phyloP scores from a whole-genome alignment of 2,329 filamentous ascomycete genomes.

The Trichoderma sp. region DNA sequence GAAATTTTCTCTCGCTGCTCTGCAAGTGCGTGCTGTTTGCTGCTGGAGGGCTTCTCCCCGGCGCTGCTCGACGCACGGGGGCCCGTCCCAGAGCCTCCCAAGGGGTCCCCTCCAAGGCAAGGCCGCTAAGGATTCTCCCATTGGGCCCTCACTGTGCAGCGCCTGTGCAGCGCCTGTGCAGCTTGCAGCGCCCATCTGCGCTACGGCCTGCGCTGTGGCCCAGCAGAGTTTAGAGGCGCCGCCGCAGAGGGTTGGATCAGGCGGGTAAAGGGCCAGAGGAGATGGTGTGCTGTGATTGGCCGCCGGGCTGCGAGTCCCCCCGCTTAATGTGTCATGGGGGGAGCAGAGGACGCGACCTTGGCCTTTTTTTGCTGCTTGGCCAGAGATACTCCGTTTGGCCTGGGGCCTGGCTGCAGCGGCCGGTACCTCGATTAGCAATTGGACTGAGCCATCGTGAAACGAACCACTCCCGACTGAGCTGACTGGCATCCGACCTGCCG shows the following conservation, averaged over 20 bases:
- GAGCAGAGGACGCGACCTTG: constrained; percentile 38
- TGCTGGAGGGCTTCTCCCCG: not conserved
- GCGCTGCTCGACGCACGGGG: constrained; percentile 3
- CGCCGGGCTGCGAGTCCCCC: constrained; percentile 31
- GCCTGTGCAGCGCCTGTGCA: not conserved
- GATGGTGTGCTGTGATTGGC: constrained; percentile 40
- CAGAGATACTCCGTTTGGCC: constrained; percentile 18
- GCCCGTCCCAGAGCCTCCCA: not conserved
- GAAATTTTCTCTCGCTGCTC: not conserved
- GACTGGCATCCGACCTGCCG: constrained; percentile 21
- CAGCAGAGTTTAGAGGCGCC: constrained; percentile 24
- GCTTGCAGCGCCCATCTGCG: constrained; percentile 9
- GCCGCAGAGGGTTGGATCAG: constrained; percentile 27
- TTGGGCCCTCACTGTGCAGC: constrained; percentile 5
- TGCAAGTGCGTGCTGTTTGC: not conserved
- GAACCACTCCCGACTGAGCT: constrained; percentile 26
- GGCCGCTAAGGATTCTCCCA: constrained; percentile 13
- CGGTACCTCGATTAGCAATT: constrained; percentile 28
- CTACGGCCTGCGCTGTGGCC: constrained; percentile 14
- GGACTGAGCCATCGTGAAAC: constrained; percentile 28
- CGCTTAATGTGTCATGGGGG: too few species aligned
- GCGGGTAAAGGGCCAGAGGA: constrained; percentile 29
- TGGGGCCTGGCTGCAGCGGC: not conserved
- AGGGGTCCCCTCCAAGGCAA: constrained; percentile 7
- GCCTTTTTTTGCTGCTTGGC: constrained; percentile 24